phyloP scores from a whole-genome alignment of 192 early-diverging fungal species.

The Coemansia sp. region DNA sequence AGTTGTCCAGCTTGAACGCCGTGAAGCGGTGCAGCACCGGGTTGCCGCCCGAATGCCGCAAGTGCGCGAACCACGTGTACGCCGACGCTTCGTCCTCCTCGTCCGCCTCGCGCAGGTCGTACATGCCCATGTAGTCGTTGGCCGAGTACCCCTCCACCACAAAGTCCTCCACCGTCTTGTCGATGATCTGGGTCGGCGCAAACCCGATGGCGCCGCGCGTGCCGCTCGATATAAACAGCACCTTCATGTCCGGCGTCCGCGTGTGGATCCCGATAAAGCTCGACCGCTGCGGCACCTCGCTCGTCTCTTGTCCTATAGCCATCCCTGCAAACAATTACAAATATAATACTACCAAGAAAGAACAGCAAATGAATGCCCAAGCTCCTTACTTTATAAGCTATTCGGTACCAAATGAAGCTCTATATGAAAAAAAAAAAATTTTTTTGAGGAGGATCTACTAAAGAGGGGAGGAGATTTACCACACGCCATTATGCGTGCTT shows the following conservation, averaged over 20 bases:
- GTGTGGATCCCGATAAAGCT: constrained; percentile 4
- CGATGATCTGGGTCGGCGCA: background rate
- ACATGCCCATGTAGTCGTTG: constrained; percentile 3
- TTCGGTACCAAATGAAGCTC: no score
- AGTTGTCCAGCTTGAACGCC: background rate
- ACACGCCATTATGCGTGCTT: no score
- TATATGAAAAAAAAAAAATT: no score
- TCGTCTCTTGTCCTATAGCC: no score
- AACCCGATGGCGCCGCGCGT: background rate
- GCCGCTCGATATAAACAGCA: constrained; percentile 2
- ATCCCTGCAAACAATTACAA: no score
- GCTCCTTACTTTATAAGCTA: no score
- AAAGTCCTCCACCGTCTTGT: background rate
- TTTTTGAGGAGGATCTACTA: no score
- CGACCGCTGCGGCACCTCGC: no score
- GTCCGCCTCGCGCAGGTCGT: background rate
- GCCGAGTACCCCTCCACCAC: background rate
- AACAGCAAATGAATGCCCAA: no score
- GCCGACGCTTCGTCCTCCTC: constrained; percentile 8
- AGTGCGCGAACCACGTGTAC: constrained; percentile 1
- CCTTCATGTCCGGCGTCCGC: background rate
- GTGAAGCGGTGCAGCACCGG: background rate
- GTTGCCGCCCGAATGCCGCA: background rate
- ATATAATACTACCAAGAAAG: no score
- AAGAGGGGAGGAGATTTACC: no score